These are phyloP conservation scores for Aspergillus fijiensis DNA, from an alignment of 2,329 filamentous ascomycete species.

Conservation along the genomic window DNA sequence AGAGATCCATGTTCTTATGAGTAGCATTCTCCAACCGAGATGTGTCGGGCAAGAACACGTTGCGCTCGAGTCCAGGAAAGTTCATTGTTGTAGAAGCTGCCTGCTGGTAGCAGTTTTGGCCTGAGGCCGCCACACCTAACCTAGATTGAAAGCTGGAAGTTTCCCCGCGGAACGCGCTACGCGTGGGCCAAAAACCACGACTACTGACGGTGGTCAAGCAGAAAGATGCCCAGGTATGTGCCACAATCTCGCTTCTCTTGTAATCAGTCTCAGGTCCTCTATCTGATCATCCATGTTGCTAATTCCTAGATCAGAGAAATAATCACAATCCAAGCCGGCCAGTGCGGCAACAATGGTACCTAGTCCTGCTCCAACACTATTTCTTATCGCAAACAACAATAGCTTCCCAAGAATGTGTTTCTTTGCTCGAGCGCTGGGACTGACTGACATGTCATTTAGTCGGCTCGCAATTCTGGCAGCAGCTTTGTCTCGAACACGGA, in stretches of 20 bases:
- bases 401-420: conserved; percentile 9
- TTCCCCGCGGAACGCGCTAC: conserved; percentile 39
- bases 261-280: neutral
- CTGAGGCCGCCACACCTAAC: conserved; percentile 26
- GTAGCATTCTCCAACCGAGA: no score
- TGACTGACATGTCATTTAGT: conserved; percentile 56
- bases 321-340: conserved; percentile 97
- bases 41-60: no score
- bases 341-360: conserved; percentile 98
- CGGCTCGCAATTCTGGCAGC: conserved; percentile 98
- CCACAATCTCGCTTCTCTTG: neutral
- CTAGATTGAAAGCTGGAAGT: conserved; percentile 20
- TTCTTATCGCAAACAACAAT: conserved; percentile 21
- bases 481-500: conserved; percentile 95
- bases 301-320: conserved; percentile 69
- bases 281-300: conserved; percentile 10
- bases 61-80: neutral
- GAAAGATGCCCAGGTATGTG: conserved; percentile 42
- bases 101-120: conserved; percentile 7
- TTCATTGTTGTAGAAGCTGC: neutral
- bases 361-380: conserved; percentile 31
- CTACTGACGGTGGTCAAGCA: conserved; percentile 26
- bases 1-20: neutral
- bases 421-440: conserved; percentile 15
- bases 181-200: conserved; percentile 31